Percentiles rank a stretch among this genome's conserved stretches.
phyloP scores from a whole-genome alignment of 75 land plant genomes.

The Picea sitchensis region DNA sequence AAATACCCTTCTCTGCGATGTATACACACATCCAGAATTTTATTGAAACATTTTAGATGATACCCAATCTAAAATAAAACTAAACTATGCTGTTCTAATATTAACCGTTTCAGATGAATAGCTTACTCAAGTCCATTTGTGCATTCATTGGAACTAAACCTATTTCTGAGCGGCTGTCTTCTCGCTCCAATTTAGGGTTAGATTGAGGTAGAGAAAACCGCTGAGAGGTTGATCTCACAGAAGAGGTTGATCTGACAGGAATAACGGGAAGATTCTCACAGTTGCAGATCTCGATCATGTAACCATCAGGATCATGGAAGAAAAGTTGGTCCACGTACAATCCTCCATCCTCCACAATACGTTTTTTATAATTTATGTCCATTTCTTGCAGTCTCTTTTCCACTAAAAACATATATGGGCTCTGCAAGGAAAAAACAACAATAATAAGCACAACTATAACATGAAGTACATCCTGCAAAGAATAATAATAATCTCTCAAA shows the following conservation, averaged over 20 bases:
- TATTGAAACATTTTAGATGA: no score
- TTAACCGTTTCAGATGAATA: no score
- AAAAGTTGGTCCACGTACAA: slow-evolving; percentile 35
- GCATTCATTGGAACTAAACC: background rate
- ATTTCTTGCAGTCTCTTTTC: slow-evolving; percentile 18
- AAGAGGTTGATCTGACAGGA: slow-evolving; percentile 3
- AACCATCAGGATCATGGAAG: slow-evolving; percentile 58
- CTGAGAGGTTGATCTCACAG: background rate
- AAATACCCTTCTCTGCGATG: no score
- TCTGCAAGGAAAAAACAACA: slow-evolving; percentile 12
- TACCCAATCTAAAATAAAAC: no score
- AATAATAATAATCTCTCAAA: background rate
- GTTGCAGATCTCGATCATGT: slow-evolving; percentile 71
- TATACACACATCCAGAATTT: no score
- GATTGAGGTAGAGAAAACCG: background rate
- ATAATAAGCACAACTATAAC: background rate
- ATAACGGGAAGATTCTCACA: slow-evolving; percentile 56
- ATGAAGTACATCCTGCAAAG: background rate
- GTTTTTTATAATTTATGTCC: slow-evolving; percentile 22
- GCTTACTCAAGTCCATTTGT: background rate
- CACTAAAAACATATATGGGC: slow-evolving; percentile 13
- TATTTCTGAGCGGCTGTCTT: background rate
- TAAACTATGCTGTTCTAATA: no score
- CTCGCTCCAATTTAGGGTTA: background rate
- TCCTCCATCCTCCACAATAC: slow-evolving; percentile 25